Evolutionary conservation across 306 rosid genomes (phyloP).

Genomic region (Vigna nakashimae): DNA sequence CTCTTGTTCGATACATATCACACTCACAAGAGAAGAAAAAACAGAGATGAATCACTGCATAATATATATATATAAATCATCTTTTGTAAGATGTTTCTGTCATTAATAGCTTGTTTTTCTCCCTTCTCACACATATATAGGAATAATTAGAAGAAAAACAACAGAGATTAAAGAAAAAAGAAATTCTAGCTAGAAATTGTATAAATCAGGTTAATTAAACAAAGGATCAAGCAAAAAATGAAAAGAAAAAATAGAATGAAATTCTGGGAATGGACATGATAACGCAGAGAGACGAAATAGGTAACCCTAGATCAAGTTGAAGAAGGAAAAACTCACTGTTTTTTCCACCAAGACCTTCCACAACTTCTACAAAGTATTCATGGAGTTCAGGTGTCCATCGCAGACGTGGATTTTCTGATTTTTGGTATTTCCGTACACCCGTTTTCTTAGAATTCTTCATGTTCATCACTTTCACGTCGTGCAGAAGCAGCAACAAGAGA

Average conservation of each 20-base stretch:
- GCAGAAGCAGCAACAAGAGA: conserved; percentile 26
- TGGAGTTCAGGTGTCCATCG: conserved; percentile 57
- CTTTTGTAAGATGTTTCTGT: neutral
- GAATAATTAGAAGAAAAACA: neutral
- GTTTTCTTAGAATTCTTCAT: conserved; percentile 42
- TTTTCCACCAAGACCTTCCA: conserved; percentile 49
- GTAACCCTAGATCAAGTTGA: conserved; percentile 29
- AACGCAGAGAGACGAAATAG: neutral
- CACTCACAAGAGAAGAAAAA: neutral
- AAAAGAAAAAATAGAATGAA: neutral
- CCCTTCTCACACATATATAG: neutral
- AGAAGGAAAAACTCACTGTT: conserved; percentile 32
- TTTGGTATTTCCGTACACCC: conserved; percentile 44
- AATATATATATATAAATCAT: neutral
- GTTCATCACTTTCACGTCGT: conserved; percentile 28
- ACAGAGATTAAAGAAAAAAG: neutral
- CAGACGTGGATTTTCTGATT: conserved; percentile 50
- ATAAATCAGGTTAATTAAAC: neutral
- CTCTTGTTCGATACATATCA: neutral
- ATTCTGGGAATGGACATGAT: neutral
- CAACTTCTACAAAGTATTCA: conserved; percentile 48
- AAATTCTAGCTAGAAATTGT: neutral
- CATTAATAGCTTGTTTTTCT: neutral
- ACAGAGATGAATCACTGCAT: neutral
- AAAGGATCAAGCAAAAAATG: neutral